Conservation (phyloP, 192 early-diverging fungal genomes). For the Obelidium mucronatum region DNA sequence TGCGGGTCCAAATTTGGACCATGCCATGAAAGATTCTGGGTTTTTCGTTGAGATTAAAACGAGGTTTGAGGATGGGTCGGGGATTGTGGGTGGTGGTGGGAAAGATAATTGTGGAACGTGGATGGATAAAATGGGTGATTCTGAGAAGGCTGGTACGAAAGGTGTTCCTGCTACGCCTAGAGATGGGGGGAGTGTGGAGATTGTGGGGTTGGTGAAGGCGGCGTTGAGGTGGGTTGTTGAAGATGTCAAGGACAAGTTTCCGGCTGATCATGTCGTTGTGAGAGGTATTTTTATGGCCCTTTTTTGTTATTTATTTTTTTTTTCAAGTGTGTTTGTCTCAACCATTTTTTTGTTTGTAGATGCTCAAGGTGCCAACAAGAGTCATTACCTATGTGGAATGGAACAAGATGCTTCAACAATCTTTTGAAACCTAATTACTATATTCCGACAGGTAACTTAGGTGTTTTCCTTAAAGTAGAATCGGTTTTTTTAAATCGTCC, state of each 20-base stretch:
- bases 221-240: constrained; percentile 81
- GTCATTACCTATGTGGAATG: constrained; percentile 73
- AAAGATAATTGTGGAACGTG: constrained; percentile 96
- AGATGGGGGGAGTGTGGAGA: constrained; percentile 91
- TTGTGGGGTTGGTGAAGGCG: constrained; percentile 88
- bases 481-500: not conserved
- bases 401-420: constrained; percentile 77
- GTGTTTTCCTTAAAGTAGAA: no score
- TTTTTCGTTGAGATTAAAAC: constrained; percentile 84
- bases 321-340: not conserved
- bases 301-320: not conserved
- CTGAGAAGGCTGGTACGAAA: constrained; percentile 89
- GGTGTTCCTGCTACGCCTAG: constrained; percentile 93
- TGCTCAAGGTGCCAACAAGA: not conserved
- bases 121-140: constrained; percentile 98
- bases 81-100: constrained; percentile 89
- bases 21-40: constrained; percentile 90
- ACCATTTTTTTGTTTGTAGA: not conserved
- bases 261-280: constrained; percentile 53
- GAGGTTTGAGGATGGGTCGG: constrained; percentile 71
- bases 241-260: constrained; percentile 49
- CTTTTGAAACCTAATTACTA: constrained; percentile 91
- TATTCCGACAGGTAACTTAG: constrained; percentile 78
- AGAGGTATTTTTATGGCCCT: constrained; percentile 39
- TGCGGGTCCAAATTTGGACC: constrained; percentile 86